These are phyloP conservation scores for Aspergillus indologenus DNA, from an alignment of 495 filamentous ascomycete species.

Conservation along the genomic window DNA sequence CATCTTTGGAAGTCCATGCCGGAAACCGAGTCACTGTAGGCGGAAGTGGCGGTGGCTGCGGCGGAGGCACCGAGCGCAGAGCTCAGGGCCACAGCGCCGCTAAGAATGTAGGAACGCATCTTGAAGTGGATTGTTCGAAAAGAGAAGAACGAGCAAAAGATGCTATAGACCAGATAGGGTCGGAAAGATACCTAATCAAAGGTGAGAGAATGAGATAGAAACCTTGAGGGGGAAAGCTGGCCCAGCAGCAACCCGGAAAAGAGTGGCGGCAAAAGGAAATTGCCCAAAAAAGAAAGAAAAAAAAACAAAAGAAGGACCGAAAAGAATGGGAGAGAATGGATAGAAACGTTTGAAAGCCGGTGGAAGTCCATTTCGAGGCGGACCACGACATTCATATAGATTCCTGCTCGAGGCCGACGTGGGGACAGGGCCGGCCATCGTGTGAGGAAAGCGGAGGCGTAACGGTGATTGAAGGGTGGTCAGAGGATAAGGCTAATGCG, in stretches of 20 bases:
- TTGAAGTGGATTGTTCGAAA: constrained; percentile 1
- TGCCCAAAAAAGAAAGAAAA: not conserved
- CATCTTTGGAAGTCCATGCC: constrained; percentile 37
- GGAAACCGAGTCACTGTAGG: constrained; percentile 35
- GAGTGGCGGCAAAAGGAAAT: constrained; percentile 6
- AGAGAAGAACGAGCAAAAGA: constrained; percentile 1
- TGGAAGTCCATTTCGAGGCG: not conserved
- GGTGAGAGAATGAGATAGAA: constrained; percentile 3
- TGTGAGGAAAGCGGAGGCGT: not conserved
- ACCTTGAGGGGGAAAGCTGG: constrained; percentile 7
- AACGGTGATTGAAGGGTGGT: constrained; percentile 15
- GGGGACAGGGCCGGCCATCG: not conserved
- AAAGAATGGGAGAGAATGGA: constrained; percentile 15
- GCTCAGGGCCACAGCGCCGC: constrained; percentile 15
- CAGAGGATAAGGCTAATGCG: constrained; percentile 14
- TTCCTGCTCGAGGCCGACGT: not conserved
- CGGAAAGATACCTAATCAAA: constrained; percentile 1
- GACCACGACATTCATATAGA: constrained; percentile 17
- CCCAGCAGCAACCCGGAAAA: constrained; percentile 19
- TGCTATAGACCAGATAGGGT: not conserved
- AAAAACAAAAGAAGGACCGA: constrained; percentile 4
- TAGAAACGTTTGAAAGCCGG: constrained; percentile 6
- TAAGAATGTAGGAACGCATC: constrained; percentile 17
- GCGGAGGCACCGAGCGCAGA: constrained; percentile 13
- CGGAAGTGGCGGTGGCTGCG: constrained; percentile 15